Percentiles rank a stretch among this genome's conserved stretches.
Conservation (phyloP, 2,329 filamentous ascomycete genomes). For the Fusarium hostae region DNA sequence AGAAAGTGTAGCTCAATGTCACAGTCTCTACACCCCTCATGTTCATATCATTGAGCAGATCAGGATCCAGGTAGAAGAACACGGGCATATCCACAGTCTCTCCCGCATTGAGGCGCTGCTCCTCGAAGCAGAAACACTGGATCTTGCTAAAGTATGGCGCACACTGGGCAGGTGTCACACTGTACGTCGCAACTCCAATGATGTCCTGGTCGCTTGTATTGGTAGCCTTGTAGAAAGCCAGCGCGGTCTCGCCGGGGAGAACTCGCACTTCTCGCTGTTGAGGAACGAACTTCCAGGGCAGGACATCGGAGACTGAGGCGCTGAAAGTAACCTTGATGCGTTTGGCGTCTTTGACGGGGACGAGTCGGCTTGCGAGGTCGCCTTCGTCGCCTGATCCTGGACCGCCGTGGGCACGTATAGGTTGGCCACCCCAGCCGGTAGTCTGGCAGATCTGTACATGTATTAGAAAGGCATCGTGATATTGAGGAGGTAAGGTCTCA, state of each 20-base stretch:
- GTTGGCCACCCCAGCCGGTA: conserved; percentile 92
- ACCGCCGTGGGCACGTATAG: conserved; percentile 78
- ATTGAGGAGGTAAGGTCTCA: conserved; percentile 49
- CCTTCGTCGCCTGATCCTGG: conserved; percentile 58
- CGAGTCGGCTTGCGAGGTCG: conserved; percentile 80
- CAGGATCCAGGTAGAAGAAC: conserved; percentile 98
- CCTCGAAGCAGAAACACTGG: conserved; percentile 99
- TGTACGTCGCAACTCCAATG: conserved; percentile 97
- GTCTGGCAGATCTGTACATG: conserved; percentile 77
- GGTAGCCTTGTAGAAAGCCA: conserved; percentile 97
- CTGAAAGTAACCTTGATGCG: conserved; percentile 97
- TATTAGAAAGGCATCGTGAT: background rate
- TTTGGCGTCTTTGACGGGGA: conserved; percentile 81
- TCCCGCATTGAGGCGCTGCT: conserved; percentile 90
- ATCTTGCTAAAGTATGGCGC: conserved; percentile 99
- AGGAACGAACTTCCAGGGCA: conserved; percentile 97
- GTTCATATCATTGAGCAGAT: conserved; percentile 88
- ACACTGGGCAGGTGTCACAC: conserved; percentile 93
- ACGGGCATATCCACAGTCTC: conserved; percentile 99
- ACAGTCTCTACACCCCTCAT: conserved; percentile 97
- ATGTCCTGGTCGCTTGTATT: conserved; percentile 93
- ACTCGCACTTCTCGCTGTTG: conserved; percentile 98
- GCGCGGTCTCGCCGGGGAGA: conserved; percentile 92
- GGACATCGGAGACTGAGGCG: conserved; percentile 90
- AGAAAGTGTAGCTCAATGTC: conserved; percentile 97